A percentile compares a stretch with the other conserved stretches of the same genome.
These are phyloP conservation scores for Thymus mandschuricus DNA, from an alignment of 257 asterid species.

Conservation along the genomic window DNA sequence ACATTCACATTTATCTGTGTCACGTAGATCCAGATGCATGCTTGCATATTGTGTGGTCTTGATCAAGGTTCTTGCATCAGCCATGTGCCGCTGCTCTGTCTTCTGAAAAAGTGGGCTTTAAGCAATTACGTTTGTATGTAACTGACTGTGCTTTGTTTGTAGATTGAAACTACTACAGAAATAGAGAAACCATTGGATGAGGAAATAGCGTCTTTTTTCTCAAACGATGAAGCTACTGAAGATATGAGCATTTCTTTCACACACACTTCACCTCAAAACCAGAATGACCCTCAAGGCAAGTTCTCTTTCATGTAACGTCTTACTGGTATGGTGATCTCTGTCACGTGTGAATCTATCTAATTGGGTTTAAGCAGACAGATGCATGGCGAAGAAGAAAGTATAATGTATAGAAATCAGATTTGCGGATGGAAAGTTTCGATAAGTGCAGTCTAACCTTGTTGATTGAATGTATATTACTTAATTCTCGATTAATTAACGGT, in stretches of 20 bases:
- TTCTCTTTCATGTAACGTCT: constrained; percentile 1
- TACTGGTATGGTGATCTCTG: constrained; percentile 2
- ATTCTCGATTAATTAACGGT: not conserved
- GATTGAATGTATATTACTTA: not conserved
- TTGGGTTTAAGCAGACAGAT: not conserved
- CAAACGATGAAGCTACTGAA: constrained; percentile 32
- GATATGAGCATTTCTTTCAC: constrained; percentile 1
- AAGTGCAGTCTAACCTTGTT: not conserved
- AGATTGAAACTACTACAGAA: constrained; percentile 33
- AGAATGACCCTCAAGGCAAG: constrained; percentile 35
- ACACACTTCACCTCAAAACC: constrained; percentile 14
- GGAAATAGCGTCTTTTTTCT: constrained; percentile 33
- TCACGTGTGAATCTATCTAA: not conserved
- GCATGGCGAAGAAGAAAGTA: not conserved
- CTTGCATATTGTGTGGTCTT: not conserved
- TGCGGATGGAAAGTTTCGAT: not conserved
- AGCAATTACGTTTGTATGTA: constrained; percentile 14
- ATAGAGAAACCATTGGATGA: constrained; percentile 28
- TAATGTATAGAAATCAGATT: constrained; percentile 7
- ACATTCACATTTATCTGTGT: not conserved
- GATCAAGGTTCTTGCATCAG: not conserved
- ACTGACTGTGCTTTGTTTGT: constrained; percentile 23
- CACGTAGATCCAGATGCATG: no score
- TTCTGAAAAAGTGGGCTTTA: not conserved
- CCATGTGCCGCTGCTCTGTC: not conserved